Evolutionary conservation across 352 stramenopile species (phyloP).

Genomic region (Aphanomyces invadans): DNA sequence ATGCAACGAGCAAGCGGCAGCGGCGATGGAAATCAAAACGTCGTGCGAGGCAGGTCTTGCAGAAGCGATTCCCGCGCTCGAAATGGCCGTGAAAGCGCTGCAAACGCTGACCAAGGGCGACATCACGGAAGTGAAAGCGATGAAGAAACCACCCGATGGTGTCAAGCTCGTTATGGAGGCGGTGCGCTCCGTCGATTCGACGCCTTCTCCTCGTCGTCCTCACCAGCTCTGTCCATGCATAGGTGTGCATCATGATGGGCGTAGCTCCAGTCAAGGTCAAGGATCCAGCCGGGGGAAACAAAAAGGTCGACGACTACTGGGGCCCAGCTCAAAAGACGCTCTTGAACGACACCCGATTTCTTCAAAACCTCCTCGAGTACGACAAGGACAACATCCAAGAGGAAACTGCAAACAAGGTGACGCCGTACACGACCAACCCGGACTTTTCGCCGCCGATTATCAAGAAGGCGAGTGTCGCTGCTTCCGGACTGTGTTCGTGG

Average conservation of each 20-base stretch:
- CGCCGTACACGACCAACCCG: constrained; percentile 68
- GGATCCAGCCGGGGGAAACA: constrained; percentile 84
- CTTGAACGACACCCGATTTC: constrained; percentile 87
- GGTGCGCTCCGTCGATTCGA: constrained; percentile 19
- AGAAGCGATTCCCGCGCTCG: constrained; percentile 87
- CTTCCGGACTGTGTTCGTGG: constrained; percentile 91
- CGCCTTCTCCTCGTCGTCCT: too few relatives aligned
- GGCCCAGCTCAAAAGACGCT: constrained; percentile 88
- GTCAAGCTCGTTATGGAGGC: constrained; percentile 94
- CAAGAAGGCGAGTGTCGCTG: constrained; percentile 90
- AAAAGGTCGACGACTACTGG: constrained; percentile 95
- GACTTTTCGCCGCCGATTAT: constrained; percentile 93
- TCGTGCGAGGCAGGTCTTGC: constrained; percentile 89
- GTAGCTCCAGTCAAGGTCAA: constrained; percentile 88
- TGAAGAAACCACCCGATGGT: constrained; percentile 92
- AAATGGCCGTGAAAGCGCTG: constrained; percentile 86
- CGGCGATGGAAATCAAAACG: constrained; percentile 84
- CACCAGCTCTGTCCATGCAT: not conserved
- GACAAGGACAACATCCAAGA: constrained; percentile 92
- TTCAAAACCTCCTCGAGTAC: constrained; percentile 91
- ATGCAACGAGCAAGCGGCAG: constrained; percentile 78
- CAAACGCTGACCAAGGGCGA: constrained; percentile 91
- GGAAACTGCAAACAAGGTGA: constrained; percentile 89
- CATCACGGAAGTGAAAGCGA: constrained; percentile 95
- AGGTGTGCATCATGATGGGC: constrained; percentile 92